Conservation (phyloP, 176 grass and related monocot species). For the Ampelocalamus luodianensis region DNA sequence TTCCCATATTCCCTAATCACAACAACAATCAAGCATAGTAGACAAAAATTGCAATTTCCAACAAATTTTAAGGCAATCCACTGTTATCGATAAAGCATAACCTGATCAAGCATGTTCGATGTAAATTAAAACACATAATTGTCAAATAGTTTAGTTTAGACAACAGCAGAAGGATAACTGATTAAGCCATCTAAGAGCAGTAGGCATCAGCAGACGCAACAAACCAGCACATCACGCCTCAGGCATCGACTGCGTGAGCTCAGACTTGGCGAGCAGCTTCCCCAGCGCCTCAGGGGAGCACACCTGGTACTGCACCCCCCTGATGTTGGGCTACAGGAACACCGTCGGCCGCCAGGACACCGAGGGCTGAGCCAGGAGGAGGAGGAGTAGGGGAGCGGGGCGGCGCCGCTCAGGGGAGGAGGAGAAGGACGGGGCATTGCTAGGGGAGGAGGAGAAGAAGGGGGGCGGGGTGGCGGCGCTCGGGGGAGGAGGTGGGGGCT, state of each 20-base stretch:
- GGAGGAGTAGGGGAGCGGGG: too few relatives aligned
- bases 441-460: too few relatives aligned
- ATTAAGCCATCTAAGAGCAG: constrained; percentile 52
- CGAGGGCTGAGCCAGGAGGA: constrained; percentile 87
- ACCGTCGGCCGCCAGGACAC: constrained; percentile 70
- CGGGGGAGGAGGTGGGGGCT: too few relatives aligned
- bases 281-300: constrained; percentile 68
- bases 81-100: constrained; percentile 44
- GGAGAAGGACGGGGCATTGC: too few relatives aligned
- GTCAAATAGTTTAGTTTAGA: constrained; percentile 46
- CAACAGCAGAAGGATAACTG: constrained; percentile 46
- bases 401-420: too few relatives aligned
- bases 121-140: constrained; percentile 44
- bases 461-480: too few relatives aligned
- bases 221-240: constrained; percentile 61
- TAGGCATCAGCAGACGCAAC: constrained; percentile 36
- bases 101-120: constrained; percentile 25
- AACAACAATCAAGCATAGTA: constrained; percentile 11
- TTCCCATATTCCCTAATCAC: background rate
- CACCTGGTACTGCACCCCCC: constrained; percentile 87
- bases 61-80: constrained; percentile 41
- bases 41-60: constrained; percentile 5
- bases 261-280: constrained; percentile 66
- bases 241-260: constrained; percentile 60
- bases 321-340: constrained; percentile 55